Evolutionary conservation across 331 rosid genomes (phyloP).

Genomic region (Stylosanthes scabra): DNA sequence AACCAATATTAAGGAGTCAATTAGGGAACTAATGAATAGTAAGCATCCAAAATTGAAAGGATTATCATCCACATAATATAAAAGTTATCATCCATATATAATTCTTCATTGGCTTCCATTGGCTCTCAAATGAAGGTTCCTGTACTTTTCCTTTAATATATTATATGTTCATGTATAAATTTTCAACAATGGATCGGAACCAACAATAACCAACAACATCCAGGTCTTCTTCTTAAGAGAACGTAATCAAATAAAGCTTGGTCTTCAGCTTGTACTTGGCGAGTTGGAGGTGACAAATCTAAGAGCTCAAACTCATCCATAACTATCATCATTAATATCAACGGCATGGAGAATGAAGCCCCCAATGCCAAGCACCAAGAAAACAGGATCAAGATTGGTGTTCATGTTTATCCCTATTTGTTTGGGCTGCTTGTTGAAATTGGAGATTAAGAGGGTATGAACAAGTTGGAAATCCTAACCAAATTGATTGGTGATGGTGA

Average conservation of each 20-base stretch:
- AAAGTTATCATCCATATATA: too few species aligned
- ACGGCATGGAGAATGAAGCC: slow-evolving; percentile 80
- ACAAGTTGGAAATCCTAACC: neutral
- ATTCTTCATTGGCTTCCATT: too few species aligned
- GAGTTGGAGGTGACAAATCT: slow-evolving; percentile 62
- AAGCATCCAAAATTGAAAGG: too few species aligned
- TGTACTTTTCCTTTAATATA: too few species aligned
- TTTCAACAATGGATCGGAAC: too few species aligned
- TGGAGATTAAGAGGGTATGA: neutral
- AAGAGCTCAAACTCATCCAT: slow-evolving; percentile 90
- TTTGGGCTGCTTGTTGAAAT: slow-evolving; percentile 51
- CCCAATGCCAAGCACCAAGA: slow-evolving; percentile 83
- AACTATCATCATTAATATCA: slow-evolving; percentile 48
- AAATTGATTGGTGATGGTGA: neutral
- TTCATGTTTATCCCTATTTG: slow-evolving; percentile 58
- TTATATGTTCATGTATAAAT: too few species aligned
- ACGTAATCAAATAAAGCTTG: slow-evolving; percentile 93
- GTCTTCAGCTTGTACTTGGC: slow-evolving; percentile 79
- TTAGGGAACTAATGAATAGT: too few species aligned
- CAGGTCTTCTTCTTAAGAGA: too few species aligned
- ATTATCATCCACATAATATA: too few species aligned
- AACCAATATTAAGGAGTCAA: too few species aligned
- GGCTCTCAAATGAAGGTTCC: too few species aligned
- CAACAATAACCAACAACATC: too few species aligned
- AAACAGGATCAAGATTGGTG: slow-evolving; percentile 84